Evolutionary conservation across 257 asterid genomes (phyloP).

Genomic region (Lycium ferocissimum): DNA sequence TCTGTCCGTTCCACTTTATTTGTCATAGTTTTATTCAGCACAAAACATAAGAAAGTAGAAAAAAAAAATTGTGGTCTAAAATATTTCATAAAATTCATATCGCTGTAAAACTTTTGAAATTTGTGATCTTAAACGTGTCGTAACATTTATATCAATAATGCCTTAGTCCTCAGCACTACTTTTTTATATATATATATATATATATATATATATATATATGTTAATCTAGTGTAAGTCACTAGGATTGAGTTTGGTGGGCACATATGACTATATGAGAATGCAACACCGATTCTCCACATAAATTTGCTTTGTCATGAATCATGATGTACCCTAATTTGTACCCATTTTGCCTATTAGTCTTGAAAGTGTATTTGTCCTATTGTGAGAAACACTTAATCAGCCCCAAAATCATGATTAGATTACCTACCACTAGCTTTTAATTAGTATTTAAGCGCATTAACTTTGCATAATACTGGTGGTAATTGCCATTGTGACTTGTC

Average conservation of each 20-base stretch:
- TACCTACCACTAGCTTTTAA: conserved; percentile 32
- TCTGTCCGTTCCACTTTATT: not conserved
- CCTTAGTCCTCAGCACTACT: no score
- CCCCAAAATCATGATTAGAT: conserved; percentile 30
- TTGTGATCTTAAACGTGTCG: no score
- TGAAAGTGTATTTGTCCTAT: conserved; percentile 31
- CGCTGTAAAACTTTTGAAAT: no score
- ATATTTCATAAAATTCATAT: no score
- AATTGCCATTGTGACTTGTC: not conserved
- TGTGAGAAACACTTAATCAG: conserved; percentile 22
- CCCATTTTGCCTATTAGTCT: not conserved
- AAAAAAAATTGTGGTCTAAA: no score
- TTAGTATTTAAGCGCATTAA: not conserved
- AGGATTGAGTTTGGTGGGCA: conserved; percentile 40
- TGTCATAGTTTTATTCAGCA: not conserved
- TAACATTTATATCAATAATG: no score
- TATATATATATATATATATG: not conserved
- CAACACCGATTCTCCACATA: conserved; percentile 43
- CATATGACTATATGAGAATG: conserved; percentile 31
- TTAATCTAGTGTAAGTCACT: conserved; percentile 61
- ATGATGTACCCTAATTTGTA: not conserved
- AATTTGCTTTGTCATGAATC: conserved; percentile 7
- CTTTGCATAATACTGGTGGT: not conserved
- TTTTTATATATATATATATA: not conserved
- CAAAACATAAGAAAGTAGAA: not conserved